A percentile compares a stretch with the other conserved stretches of the same genome.
phyloP scores from a whole-genome alignment of 345 rosid species.

The Gossypium anomalum region DNA sequence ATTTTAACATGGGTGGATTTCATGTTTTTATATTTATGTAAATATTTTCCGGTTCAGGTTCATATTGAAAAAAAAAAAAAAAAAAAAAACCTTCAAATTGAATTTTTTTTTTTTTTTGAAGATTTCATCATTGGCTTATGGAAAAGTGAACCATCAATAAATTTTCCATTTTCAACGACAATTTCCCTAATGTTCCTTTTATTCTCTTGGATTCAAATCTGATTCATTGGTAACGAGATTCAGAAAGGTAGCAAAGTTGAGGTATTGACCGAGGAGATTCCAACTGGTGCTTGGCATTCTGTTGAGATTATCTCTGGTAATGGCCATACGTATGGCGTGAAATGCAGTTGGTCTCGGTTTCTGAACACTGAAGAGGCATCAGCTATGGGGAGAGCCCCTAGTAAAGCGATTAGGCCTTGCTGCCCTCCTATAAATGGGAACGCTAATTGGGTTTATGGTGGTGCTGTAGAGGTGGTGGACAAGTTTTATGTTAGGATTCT shows the following conservation, averaged over 20 bases:
- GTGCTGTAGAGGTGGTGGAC: slow-evolving; percentile 8
- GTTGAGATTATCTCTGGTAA: slow-evolving; percentile 56
- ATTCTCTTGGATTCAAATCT: neutral
- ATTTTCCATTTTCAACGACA: neutral
- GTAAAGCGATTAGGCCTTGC: slow-evolving; percentile 61
- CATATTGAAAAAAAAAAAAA: too few species aligned
- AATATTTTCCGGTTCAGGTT: too few species aligned
- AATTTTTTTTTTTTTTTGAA: too few species aligned
- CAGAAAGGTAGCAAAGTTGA: slow-evolving; percentile 58
- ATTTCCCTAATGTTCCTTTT: neutral
- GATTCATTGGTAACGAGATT: slow-evolving; percentile 35
- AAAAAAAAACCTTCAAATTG: too few species aligned
- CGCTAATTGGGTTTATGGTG: slow-evolving; percentile 11
- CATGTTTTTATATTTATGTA: too few species aligned
- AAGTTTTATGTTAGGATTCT: slow-evolving; percentile 10
- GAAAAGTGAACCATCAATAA: neutral
- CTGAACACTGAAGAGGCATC: neutral
- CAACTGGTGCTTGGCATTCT: slow-evolving; percentile 50
- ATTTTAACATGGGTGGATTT: too few species aligned
- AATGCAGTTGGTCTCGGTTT: slow-evolving; percentile 26
- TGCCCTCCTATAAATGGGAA: slow-evolving; percentile 29
- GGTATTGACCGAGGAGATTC: slow-evolving; percentile 42
- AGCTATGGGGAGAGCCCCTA: slow-evolving; percentile 39
- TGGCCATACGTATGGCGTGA: slow-evolving; percentile 48
- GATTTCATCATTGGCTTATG: too few species aligned